phyloP scores from a whole-genome alignment of 257 asterid species.

The Solanum infundibuliforme region DNA sequence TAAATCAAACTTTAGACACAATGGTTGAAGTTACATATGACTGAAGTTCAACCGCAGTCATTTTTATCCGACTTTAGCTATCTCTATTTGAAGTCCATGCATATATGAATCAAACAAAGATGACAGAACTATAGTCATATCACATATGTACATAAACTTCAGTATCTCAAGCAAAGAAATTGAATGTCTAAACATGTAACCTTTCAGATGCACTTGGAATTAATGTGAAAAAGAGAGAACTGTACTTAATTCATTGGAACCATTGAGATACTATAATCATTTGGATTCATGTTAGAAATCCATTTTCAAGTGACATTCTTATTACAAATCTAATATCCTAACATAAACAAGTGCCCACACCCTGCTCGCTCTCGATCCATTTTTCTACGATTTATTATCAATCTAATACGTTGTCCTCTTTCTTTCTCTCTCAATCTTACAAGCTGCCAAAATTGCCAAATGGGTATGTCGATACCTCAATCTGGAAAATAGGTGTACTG shows the following conservation, averaged over 20 bases:
- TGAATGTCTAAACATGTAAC: neutral
- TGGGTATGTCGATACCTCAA: neutral
- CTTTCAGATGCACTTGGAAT: neutral
- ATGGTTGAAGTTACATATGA: neutral
- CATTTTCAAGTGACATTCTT: neutral
- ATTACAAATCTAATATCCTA: neutral
- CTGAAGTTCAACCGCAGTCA: neutral
- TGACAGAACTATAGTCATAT: neutral
- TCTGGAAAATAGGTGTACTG: neutral
- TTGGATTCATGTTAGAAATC: neutral
- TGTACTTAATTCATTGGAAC: neutral
- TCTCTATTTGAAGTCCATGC: neutral
- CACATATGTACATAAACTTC: no score
- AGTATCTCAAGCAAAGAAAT: neutral
- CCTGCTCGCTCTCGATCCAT: neutral
- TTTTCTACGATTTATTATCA: neutral
- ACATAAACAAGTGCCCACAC: neutral
- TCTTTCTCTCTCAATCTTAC: neutral
- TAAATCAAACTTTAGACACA: neutral
- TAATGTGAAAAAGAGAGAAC: neutral
- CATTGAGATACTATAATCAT: neutral
- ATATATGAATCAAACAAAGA: neutral
- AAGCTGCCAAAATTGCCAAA: neutral
- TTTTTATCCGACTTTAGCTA: neutral
- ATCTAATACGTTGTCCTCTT: neutral